Percentiles rank a stretch among this genome's conserved stretches.
phyloP scores from a whole-genome alignment of 331 rosid genomes.

The Acacia concinna region DNA sequence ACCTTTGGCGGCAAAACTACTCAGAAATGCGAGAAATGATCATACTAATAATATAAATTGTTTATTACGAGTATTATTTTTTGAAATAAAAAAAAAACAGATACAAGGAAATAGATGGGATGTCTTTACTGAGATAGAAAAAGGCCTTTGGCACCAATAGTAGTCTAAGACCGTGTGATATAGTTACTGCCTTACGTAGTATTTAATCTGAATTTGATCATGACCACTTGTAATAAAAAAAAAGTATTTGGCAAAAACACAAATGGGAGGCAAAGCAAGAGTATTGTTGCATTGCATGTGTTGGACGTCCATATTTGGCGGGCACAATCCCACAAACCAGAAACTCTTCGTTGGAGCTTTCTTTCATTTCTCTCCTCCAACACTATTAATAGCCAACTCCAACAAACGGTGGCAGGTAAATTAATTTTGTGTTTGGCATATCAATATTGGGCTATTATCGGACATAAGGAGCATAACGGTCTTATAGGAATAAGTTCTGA shows the following conservation, averaged over 20 bases:
- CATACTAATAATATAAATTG: background rate
- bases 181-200: too few relatives aligned
- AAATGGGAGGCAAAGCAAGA: background rate
- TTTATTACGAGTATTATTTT: too few relatives aligned
- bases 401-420: too few relatives aligned
- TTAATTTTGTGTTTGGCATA: too few relatives aligned
- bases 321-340: background rate
- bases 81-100: background rate
- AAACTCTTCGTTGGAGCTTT: background rate
- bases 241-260: background rate
- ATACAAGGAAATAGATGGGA: background rate
- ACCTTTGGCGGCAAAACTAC: background rate
- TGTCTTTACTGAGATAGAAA: background rate
- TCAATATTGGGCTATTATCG: too few relatives aligned
- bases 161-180: too few relatives aligned
- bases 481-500: too few relatives aligned
- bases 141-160: background rate
- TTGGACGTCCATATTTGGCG: background rate
- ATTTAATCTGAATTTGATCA: too few relatives aligned
- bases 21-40: background rate
- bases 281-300: background rate
- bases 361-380: background rate
- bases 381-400: background rate
- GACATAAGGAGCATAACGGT: too few relatives aligned
- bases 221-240: too few relatives aligned